These are phyloP conservation scores for Vitellaria paradoxa DNA, from an alignment of 179 eudicot genomes.

Conservation along the genomic window DNA sequence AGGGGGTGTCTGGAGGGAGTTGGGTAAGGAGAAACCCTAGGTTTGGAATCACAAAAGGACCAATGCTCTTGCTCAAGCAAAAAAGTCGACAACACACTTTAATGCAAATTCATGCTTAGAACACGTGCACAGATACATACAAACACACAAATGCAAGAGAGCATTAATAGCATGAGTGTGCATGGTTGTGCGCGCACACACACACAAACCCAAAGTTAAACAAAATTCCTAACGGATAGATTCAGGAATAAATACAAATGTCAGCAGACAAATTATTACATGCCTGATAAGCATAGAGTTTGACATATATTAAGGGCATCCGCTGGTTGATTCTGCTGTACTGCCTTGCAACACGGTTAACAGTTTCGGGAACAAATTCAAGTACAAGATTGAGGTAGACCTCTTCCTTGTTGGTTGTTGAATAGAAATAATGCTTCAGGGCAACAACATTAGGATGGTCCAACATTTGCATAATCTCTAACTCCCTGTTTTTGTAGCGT, in stretches of 20 bases:
- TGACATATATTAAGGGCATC: slow-evolving; percentile 80
- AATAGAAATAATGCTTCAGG: slow-evolving; percentile 82
- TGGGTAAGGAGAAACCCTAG: neutral
- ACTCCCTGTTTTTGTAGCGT: slow-evolving; percentile 95
- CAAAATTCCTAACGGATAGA: no score
- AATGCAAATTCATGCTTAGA: neutral
- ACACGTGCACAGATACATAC: neutral
- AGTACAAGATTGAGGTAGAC: slow-evolving; percentile 91
- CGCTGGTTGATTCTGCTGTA: slow-evolving; percentile 84
- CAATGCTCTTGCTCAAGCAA: neutral
- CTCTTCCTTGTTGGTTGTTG: slow-evolving; percentile 88
- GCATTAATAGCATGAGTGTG: neutral
- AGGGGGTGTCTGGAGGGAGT: no score
- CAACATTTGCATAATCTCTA: slow-evolving; percentile 95
- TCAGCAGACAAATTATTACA: neutral
- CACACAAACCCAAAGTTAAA: neutral
- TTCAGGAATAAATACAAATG: neutral
- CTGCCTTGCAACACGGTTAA: slow-evolving; percentile 79
- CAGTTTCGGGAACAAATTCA: slow-evolving; percentile 96
- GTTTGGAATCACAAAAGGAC: neutral
- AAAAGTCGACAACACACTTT: neutral
- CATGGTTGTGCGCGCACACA: neutral
- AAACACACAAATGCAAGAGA: neutral
- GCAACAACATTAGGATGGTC: slow-evolving; percentile 96
- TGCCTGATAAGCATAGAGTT: slow-evolving; percentile 86